Base-by-base conservation (phyloP, 2,329 filamentous ascomycete species). In the Fusarium floridanum region DNA sequence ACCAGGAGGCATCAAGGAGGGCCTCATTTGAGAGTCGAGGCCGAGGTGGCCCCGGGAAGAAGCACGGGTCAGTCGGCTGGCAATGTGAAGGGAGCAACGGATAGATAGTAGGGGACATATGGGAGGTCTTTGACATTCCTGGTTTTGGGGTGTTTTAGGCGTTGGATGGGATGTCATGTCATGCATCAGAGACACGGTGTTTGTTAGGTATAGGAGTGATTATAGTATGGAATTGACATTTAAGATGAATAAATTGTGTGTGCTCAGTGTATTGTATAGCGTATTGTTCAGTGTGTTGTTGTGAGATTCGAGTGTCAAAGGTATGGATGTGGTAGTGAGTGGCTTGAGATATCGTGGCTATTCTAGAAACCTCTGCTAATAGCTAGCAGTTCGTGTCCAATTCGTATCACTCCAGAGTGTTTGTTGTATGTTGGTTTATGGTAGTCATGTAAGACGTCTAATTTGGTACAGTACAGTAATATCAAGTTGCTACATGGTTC, bases 131-230 rank as follows among this genome's bases (percentile, higher is more conserved):
- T 70, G 62, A 63, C 66, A 67, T 74, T 67, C 64, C 68, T 74
- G 75, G 41, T 69, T 64, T 73, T 66, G 65, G 66, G 76, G 75
- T 75, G 77, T 78, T 78, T 69, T 76, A 67, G 77, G 77, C 76
- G 77, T 78, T 78, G 73, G 72, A 62, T 71, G 73, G 77, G 74
- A 62, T 60, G 75, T 75, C 66, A 62, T 60, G 75, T 74, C 66
- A 74, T 78, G 77, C 77, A 78, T 78, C 75, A 78, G 64, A 78
- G 71, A 60, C 63, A 76, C 70, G 74, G 77, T 77, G 75, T 78
- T 78, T 64, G 73, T 73, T 56, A 76, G 70, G 73, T 74, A 74
- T 61, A 64, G 17, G 67, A 62, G 61, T 71, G 67, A 62, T 70
- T 63, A 59, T 64, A 62, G 62, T 64, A 62, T 53, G 62, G 59